Base-by-base conservation (phyloP, 306 rosid genomes). In the Vachellia pachyceras region DNA sequence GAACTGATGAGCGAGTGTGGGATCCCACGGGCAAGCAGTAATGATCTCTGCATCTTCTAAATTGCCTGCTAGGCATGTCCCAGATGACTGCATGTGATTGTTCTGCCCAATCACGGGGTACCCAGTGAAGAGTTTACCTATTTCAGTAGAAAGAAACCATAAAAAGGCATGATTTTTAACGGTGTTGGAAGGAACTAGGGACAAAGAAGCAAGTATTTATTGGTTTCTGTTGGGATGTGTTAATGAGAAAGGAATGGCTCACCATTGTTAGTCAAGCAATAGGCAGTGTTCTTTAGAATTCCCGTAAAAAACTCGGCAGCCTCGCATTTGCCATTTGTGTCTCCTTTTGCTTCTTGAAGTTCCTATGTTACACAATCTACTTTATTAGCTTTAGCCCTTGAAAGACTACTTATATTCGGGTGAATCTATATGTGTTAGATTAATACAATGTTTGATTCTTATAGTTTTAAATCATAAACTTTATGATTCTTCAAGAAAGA, bases 31-130 rank as follows among this genome's bases (percentile, higher is more conserved):
- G 54, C 97, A 95, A 33, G 84, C 42, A 0, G 90, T 86, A 68
- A 87, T 55, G 70, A 87, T 55, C 69, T 14, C 77, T 41, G 25
- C 35, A 6, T 40, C 35, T n/a, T 68, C 72, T 9, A 55, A 55
- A 20, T 39, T 88, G 44, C 89, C 84, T 29, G 33, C 33, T 5
- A 92, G 79, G 64, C 98, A 95, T 46, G 90, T 49, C 40, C 97
- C 97, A 0, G 95, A 90, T 37, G 98, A 74, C 33, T 92, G 92
- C 72, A 95, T 82, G 0, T 85, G 90, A 63, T 88, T 80, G 2
- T 85, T 92, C 70, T 71, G 77, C 69, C 98, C 98, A 60, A 90
- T 83, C 52, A 91, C 93, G 2, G 97, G 98, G 46, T 94, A 94
- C n/a, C 92, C 90, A 0, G 86, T 85, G 15, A 92, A 90, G 42